phyloP scores from a whole-genome alignment of 495 filamentous ascomycete genomes.

The Polyplosphaeria fusca region DNA sequence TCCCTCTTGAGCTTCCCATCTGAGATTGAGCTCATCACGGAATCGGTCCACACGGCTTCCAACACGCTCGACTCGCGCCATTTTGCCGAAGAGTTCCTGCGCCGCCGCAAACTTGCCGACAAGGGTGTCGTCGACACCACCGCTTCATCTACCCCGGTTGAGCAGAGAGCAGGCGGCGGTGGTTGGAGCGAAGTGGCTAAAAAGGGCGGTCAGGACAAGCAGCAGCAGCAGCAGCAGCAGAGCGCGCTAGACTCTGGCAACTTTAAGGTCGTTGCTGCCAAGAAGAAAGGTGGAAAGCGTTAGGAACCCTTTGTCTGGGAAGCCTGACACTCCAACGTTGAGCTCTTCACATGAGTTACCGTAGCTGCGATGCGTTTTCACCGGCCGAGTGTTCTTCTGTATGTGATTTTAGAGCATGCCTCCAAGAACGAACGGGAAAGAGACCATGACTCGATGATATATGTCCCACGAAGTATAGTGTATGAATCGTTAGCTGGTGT shows the following conservation, averaged over 20 bases:
- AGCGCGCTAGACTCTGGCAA: constrained; percentile 44
- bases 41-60: constrained; percentile 80
- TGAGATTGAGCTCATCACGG: constrained; percentile 76
- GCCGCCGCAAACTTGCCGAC: constrained; percentile 86
- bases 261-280: constrained; percentile 86
- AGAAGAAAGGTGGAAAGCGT: constrained; percentile 69
- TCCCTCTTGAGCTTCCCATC: constrained; percentile 70
- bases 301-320: constrained; percentile 21
- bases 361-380: too few relatives aligned
- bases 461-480: too few relatives aligned
- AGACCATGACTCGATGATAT: too few relatives aligned
- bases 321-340: too few relatives aligned
- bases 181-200: constrained; percentile 98
- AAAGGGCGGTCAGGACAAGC: constrained; percentile 61
- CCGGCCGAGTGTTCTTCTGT: too few relatives aligned
- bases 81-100: constrained; percentile 91
- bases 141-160: constrained; percentile 40
- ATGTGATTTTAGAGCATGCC: too few relatives aligned
- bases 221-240: constrained; percentile 44
- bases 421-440: too few relatives aligned
- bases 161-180: constrained; percentile 45
- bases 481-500: too few relatives aligned
- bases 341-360: too few relatives aligned
- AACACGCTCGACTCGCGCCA: constrained; percentile 85
- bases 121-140: constrained; percentile 70